phyloP scores from a whole-genome alignment of 306 rosid genomes.

The Fagus crenata region DNA sequence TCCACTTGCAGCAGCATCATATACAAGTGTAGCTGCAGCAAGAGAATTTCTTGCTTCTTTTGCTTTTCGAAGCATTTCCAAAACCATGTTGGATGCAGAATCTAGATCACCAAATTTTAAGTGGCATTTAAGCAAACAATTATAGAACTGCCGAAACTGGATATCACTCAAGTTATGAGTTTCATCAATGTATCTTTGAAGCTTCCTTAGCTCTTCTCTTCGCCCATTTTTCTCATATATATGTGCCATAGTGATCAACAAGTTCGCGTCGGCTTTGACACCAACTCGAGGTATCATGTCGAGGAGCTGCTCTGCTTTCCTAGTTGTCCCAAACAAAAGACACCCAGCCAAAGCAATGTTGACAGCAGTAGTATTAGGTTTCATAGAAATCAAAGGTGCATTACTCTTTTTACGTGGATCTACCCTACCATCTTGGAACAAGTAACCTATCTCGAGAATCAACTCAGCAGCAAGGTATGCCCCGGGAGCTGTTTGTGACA shows the following conservation, averaged over 20 bases:
- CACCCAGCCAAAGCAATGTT: slow-evolving; percentile 78
- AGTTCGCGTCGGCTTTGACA: slow-evolving; percentile 62
- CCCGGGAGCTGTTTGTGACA: slow-evolving; percentile 74
- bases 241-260: slow-evolving; percentile 70
- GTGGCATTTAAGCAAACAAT: slow-evolving; percentile 76
- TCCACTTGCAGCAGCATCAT: slow-evolving; percentile 34
- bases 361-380: slow-evolving; percentile 65
- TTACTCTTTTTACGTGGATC: slow-evolving; percentile 79
- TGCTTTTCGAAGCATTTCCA: slow-evolving; percentile 78
- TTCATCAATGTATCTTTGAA: slow-evolving; percentile 72
- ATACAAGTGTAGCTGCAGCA: slow-evolving; percentile 52
- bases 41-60: slow-evolving; percentile 67
- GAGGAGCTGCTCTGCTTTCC: slow-evolving; percentile 85
- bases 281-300: slow-evolving; percentile 84
- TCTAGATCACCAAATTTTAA: slow-evolving; percentile 80
- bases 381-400: slow-evolving; percentile 70
- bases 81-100: slow-evolving; percentile 74
- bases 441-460: slow-evolving; percentile 79
- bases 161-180: slow-evolving; percentile 59
- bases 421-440: slow-evolving; percentile 76
- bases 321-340: slow-evolving; percentile 64
- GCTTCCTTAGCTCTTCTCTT: slow-evolving; percentile 73
- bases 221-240: slow-evolving; percentile 76
- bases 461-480: slow-evolving; percentile 82
- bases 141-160: slow-evolving; percentile 68